A percentile compares a stretch with the other conserved stretches of the same genome.
These are phyloP conservation scores for Oidiodendron maius DNA, from an alignment of 495 filamentous ascomycete genomes.

Conservation along the genomic window DNA sequence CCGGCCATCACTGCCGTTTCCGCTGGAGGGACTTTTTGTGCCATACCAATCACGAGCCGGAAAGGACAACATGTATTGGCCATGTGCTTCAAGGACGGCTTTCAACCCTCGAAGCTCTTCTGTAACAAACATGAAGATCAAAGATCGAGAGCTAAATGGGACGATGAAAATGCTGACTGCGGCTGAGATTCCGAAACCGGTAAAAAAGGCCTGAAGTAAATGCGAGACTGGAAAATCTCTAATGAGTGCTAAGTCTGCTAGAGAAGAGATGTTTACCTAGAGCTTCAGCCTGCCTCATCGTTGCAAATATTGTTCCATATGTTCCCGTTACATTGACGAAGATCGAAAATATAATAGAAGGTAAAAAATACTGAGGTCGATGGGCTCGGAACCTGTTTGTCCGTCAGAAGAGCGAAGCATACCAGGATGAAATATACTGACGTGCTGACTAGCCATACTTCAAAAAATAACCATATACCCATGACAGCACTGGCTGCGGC, in stretches of 20 bases:
- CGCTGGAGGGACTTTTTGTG: background rate
- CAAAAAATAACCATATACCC: background rate
- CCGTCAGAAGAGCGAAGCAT: background rate
- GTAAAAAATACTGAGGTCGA: background rate
- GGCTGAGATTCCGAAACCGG: background rate
- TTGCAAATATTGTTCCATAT: conserved; percentile 1
- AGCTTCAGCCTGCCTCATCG: background rate
- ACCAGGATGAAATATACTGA: background rate
- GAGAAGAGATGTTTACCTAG: background rate
- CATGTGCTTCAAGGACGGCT: background rate
- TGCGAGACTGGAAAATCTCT: background rate
- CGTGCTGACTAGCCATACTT: background rate
- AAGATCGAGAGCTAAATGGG: background rate
- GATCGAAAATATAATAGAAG: background rate
- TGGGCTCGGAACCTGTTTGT: background rate
- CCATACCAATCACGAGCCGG: conserved; percentile 1
- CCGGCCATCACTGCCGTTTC: background rate
- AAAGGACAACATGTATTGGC: background rate
- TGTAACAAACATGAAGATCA: background rate
- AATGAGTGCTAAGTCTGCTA: background rate
- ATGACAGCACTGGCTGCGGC: background rate
- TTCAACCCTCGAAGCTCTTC: background rate
- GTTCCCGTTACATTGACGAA: background rate
- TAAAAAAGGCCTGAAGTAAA: background rate
- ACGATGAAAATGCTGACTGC: background rate